These are phyloP conservation scores for Talaromyces ruber DNA, from an alignment of 495 filamentous ascomycete genomes.

Conservation along the genomic window DNA sequence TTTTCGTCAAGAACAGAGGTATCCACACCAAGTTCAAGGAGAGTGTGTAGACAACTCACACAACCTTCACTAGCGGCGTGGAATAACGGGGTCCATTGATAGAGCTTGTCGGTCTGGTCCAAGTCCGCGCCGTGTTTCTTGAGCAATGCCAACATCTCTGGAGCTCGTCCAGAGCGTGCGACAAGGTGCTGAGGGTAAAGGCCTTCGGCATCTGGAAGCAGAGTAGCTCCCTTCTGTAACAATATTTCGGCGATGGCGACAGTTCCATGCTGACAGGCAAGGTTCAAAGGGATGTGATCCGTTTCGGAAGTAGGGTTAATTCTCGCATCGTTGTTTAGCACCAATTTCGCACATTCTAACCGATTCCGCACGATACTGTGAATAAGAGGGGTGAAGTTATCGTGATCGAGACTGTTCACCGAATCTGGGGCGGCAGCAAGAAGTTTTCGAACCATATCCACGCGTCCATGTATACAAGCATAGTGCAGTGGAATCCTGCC, in stretches of 20 bases:
- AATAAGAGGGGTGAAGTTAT: conserved; percentile 94
- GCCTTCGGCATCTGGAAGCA: conserved; percentile 90
- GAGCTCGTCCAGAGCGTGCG: conserved; percentile 76
- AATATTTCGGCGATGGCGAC: conserved; percentile 74
- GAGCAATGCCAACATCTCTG: conserved; percentile 67
- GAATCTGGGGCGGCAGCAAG: conserved; percentile 53
- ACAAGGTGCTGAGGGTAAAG: conserved; percentile 97
- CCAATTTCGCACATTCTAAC: conserved; percentile 63
- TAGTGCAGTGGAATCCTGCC: conserved; percentile 92
- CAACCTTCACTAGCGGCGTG: conserved; percentile 96
- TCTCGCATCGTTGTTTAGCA: conserved; percentile 64
- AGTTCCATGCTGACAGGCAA: conserved; percentile 90
- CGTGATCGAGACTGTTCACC: conserved; percentile 81
- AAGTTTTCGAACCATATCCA: conserved; percentile 73
- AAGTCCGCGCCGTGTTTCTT: conserved; percentile 85
- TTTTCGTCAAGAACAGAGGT: conserved; percentile 81
- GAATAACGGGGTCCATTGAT: conserved; percentile 94
- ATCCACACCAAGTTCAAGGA: conserved; percentile 68
- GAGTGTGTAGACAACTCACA: conserved; percentile 70
- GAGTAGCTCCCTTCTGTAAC: conserved; percentile 63
- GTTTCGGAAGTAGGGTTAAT: conserved; percentile 74
- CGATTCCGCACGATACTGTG: conserved; percentile 87
- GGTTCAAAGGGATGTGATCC: conserved; percentile 88
- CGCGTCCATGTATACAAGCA: conserved; percentile 85
- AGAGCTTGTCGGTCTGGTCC: conserved; percentile 87